Evolutionary conservation across 1,284 basidiomycete genomes (phyloP), one percentile per base, ranked within the genome.

Genomic region (Thecaphora thlaspeos): DNA sequence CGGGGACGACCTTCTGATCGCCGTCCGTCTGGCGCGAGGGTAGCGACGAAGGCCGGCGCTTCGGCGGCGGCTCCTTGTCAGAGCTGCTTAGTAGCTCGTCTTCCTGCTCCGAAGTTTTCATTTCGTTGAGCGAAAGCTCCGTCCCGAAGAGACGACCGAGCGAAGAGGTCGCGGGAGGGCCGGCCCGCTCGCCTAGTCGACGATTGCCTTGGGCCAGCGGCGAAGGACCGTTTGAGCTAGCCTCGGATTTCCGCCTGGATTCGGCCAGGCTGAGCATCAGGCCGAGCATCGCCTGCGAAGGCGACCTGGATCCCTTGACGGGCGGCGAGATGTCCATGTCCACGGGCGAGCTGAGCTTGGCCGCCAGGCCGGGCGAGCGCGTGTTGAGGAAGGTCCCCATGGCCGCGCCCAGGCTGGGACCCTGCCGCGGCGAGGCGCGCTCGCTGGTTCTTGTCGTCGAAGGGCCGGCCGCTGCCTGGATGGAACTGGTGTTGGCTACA

Each of bases 271-370:
- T 17, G 40, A 34, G 50, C 37, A 8, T 36, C 38, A 30, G 48
- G 26, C 46, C 50, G 26, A 51, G 57, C 1, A 61, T 43, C 5
- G 46, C 45, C 17, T 64, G 51, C 14, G 58, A 54, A 14, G 64
- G 55, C 1, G 64, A 61, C 5, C 49, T 43, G 22, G 39, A 46
- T 30, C 44, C n/a, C 1, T 47, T 39, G 12, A 44, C 23, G 30
- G 65, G 55, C 5, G 73, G 69, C 1, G 70, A 73, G 46, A 76
- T 71, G 43, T 76, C 73, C 73, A 75, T 74, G 22, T 66, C 64
- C 24, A 68, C 53, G 8, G 70, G 66, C 12, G 74, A 73, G 53
- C 65, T 75, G 48, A 71, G 61, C 52, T 72, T 70, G 32, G 66
- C 60, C 5, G 61, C 66, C 26, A 73, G 61, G 15, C 60, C 51